phyloP scores from a whole-genome alignment of 202 grass and related monocot genomes.

The Brachypodium distachyon region DNA sequence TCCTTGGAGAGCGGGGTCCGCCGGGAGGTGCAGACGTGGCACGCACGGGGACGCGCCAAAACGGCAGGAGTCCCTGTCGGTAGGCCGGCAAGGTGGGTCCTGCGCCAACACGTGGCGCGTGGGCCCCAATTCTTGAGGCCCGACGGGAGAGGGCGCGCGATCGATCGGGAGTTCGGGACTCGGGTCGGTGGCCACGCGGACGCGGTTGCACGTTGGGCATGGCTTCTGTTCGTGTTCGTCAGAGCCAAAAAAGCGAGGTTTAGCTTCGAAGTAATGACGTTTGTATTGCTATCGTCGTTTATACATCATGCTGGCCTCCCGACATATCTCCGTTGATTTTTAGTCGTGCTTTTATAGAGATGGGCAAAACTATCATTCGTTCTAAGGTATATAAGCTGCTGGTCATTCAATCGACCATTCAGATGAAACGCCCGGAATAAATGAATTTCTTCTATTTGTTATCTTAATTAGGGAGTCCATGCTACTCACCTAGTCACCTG shows the following conservation, averaged over 20 bases:
- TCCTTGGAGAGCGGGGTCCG: background rate
- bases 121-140: background rate
- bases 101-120: background rate
- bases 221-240: too few relatives aligned
- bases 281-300: too few relatives aligned
- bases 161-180: too few relatives aligned
- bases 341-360: too few relatives aligned
- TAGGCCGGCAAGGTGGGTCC: constrained; percentile 20
- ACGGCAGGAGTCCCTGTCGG: background rate
- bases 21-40: constrained; percentile 12
- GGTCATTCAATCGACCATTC: background rate
- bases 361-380: background rate
- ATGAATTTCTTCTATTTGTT: background rate
- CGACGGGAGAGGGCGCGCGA: background rate
- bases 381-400: background rate
- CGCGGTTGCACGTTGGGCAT: too few relatives aligned
- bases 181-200: background rate
- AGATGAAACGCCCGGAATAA: background rate
- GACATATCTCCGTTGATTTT: too few relatives aligned
- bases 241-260: too few relatives aligned
- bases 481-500: too few relatives aligned
- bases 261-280: too few relatives aligned
- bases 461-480: background rate
- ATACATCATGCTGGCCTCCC: too few relatives aligned
- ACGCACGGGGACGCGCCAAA: background rate